A percentile compares a stretch with the other conserved stretches of the same genome.
phyloP scores from a whole-genome alignment of 2,329 filamentous ascomycete genomes.

The Alternaria ethzedia region DNA sequence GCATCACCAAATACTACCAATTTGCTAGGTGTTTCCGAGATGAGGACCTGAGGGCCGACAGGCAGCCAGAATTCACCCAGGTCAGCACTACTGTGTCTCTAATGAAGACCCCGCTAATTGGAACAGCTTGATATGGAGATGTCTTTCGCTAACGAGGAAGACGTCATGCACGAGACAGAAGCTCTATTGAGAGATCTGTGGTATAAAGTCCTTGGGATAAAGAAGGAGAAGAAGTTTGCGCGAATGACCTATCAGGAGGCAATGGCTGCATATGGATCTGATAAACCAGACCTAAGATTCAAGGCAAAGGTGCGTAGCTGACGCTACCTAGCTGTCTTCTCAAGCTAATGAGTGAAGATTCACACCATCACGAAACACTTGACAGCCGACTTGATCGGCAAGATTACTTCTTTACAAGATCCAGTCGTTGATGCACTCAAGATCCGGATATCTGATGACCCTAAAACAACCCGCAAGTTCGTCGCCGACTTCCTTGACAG shows the following conservation, averaged over 20 bases:
- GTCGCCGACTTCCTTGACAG: conserved; percentile 74
- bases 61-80: conserved; percentile 97
- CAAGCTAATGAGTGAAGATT: conserved; percentile 58
- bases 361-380: conserved; percentile 68
- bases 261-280: conserved; percentile 82
- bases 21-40: conserved; percentile 95
- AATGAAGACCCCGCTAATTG: not conserved
- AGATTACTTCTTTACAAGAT: conserved; percentile 72
- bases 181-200: conserved; percentile 63
- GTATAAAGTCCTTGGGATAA: conserved; percentile 54
- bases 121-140: conserved; percentile 87
- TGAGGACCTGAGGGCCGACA: conserved; percentile 88
- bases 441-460: conserved; percentile 63
- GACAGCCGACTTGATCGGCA: conserved; percentile 69
- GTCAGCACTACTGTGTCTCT: conserved; percentile 50
- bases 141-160: conserved; percentile 76
- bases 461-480: conserved; percentile 65
- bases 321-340: not conserved
- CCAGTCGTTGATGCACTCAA: conserved; percentile 79
- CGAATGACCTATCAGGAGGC: conserved; percentile 75
- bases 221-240: conserved; percentile 58
- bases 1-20: conserved; percentile 83
- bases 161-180: conserved; percentile 70
- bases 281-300: conserved; percentile 90
- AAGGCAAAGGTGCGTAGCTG: conserved; percentile 61